Conservation (phyloP, 2,329 filamentous ascomycete species). For the Scleromitrula shiraiana region DNA sequence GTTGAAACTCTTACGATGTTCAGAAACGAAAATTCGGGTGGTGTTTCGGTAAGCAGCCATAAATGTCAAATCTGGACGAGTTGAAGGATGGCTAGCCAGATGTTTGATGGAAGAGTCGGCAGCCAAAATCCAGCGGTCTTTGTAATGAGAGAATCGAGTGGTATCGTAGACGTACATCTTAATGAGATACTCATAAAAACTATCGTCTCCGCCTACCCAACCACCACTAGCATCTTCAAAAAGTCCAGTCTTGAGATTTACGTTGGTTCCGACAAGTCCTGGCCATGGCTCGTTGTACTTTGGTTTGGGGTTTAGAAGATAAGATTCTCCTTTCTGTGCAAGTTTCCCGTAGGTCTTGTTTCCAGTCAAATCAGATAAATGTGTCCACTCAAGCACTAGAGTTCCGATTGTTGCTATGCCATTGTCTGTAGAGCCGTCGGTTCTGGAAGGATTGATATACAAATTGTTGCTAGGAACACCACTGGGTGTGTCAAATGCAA, state of each 20-base stretch:
- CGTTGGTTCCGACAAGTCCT: conserved; percentile 61
- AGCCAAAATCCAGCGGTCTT: conserved; percentile 66
- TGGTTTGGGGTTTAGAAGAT: conserved; percentile 61
- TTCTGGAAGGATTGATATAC: conserved; percentile 45
- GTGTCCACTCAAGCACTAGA: conserved; percentile 77
- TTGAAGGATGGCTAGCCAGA: conserved; percentile 59
- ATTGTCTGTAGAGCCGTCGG: conserved; percentile 49
- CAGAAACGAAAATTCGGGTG: conserved; percentile 37
- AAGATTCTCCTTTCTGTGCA: conserved; percentile 58
- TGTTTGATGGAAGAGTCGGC: conserved; percentile 68
- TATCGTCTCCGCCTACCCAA: conserved; percentile 72
- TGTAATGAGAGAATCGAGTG: conserved; percentile 53
- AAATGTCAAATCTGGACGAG: conserved; percentile 65
- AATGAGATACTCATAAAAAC: conserved; percentile 83
- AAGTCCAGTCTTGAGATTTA: conserved; percentile 55
- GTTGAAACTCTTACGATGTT: conserved; percentile 30
- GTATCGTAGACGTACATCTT: conserved; percentile 85
- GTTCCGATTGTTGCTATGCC: conserved; percentile 71
- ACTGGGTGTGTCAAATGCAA: conserved; percentile 68
- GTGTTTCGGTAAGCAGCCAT: conserved; percentile 48
- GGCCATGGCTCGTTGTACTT: conserved; percentile 62
- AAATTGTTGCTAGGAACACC: conserved; percentile 69
- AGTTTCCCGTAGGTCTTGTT: conserved; percentile 58
- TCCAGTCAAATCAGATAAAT: conserved; percentile 66
- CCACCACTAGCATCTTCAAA: conserved; percentile 63